phyloP scores from a whole-genome alignment of 2,329 filamentous ascomycete genomes.

The Ceratocystis ficicola region DNA sequence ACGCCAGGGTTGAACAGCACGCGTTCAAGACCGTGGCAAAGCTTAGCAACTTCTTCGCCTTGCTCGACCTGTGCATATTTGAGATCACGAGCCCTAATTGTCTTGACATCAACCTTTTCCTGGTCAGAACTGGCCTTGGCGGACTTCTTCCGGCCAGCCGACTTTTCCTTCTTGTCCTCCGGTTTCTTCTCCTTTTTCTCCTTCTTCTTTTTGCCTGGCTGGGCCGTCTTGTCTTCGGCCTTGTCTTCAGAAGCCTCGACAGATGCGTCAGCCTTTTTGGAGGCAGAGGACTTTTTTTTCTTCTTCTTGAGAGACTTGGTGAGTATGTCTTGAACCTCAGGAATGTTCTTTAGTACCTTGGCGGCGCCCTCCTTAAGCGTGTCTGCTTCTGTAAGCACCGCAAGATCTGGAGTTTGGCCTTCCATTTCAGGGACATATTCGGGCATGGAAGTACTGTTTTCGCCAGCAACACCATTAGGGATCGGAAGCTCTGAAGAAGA shows the following conservation, averaged over 20 bases:
- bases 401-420: background rate
- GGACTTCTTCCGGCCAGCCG: background rate
- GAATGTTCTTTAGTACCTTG: conserved; percentile 20
- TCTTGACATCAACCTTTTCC: conserved; percentile 26
- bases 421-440: background rate
- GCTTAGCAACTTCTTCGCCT: conserved; percentile 39
- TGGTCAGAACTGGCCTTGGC: background rate
- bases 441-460: background rate
- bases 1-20: conserved; percentile 95
- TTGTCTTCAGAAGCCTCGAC: background rate
- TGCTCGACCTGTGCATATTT: conserved; percentile 29
- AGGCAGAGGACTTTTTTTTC: conserved; percentile 4
- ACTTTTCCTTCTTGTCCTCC: conserved; percentile 3
- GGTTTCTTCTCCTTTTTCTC: conserved; percentile 1
- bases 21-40: conserved; percentile 67
- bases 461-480: background rate
- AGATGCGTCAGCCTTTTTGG: conserved; percentile 1
- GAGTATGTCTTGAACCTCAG: conserved; percentile 20
- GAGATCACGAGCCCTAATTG: conserved; percentile 26
- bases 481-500: background rate
- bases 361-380: conserved; percentile 20
- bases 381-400: background rate
- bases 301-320: conserved; percentile 21
- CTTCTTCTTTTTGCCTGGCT: background rate
- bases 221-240: background rate